phyloP scores from a whole-genome alignment of 768 basidiomycete genomes.

The Kwoniella sp. region DNA sequence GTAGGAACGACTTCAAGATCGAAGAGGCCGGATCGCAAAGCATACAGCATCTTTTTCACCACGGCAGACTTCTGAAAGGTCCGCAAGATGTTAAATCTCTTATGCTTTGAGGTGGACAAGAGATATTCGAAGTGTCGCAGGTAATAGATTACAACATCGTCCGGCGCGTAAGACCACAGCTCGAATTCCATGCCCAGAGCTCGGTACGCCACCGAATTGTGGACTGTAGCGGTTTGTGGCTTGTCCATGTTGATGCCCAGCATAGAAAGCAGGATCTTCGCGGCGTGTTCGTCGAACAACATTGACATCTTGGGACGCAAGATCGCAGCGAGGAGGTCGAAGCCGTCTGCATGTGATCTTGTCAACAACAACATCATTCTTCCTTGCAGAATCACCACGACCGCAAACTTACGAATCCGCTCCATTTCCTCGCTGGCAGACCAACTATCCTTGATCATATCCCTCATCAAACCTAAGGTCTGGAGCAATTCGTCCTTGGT shows the following conservation, averaged over 20 bases:
- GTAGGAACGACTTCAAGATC: conserved; percentile 60
- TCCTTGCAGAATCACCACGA: neutral
- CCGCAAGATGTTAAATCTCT: conserved; percentile 70
- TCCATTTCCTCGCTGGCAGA: conserved; percentile 94
- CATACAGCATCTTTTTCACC: conserved; percentile 73
- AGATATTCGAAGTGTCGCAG: conserved; percentile 77
- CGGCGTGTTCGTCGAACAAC: conserved; percentile 72
- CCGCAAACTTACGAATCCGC: conserved; percentile 63
- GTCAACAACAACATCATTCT: neutral
- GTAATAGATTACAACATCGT: conserved; percentile 72
- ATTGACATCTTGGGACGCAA: conserved; percentile 64
- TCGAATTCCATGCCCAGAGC: conserved; percentile 84
- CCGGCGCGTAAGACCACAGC: conserved; percentile 70
- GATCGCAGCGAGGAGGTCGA: conserved; percentile 74
- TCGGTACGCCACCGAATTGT: conserved; percentile 74
- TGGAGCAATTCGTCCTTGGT: conserved; percentile 72
- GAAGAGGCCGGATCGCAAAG: conserved; percentile 75
- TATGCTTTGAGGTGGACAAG: conserved; percentile 66
- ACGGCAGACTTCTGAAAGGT: conserved; percentile 67
- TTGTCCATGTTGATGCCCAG: conserved; percentile 75
- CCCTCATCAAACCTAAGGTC: conserved; percentile 66
- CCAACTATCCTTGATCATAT: conserved; percentile 79
- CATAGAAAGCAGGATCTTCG: conserved; percentile 79
- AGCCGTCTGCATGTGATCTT: conserved; percentile 63
- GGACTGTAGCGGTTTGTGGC: conserved; percentile 79